These are phyloP conservation scores for Ganoderma lucidum DNA, from an alignment of 1,284 basidiomycete genomes.

Conservation along the genomic window DNA sequence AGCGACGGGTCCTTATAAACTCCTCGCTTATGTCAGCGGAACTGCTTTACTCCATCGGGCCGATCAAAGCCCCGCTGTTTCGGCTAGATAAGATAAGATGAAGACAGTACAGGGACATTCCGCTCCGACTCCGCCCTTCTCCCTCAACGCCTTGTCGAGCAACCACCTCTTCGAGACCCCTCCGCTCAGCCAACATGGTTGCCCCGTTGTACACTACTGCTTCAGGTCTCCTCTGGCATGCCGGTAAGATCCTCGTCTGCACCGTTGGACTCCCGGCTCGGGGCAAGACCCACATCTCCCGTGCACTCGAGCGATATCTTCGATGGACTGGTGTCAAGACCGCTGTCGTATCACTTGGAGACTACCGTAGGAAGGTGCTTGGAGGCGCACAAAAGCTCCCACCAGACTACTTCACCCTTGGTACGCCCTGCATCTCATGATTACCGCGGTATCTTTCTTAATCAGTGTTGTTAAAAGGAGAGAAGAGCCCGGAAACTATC, in stretches of 20 bases:
- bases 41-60: background rate
- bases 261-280: conserved; percentile 93
- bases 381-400: conserved; percentile 91
- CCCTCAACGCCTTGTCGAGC: background rate
- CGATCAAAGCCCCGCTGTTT: background rate
- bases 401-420: conserved; percentile 89
- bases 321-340: conserved; percentile 99
- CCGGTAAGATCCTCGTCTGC: conserved; percentile 92
- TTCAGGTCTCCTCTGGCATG: conserved; percentile 89
- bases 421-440: conserved; percentile 50
- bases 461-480: conserved; percentile 49
- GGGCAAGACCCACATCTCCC: conserved; percentile 97
- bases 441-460: conserved; percentile 22
- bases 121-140: background rate
- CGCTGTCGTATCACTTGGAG: conserved; percentile 92
- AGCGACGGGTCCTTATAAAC: conserved; percentile 1
- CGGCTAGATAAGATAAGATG: conserved; percentile 18
- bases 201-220: conserved; percentile 89
- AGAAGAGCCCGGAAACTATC: conserved; percentile 83
- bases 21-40: conserved; percentile 19
- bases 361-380: conserved; percentile 90
- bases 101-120: background rate
- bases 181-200: conserved; percentile 61
- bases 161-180: conserved; percentile 9
- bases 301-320: conserved; percentile 95